phyloP scores from a whole-genome alignment of 2,329 filamentous ascomycete species.

The Claviceps sp. region DNA sequence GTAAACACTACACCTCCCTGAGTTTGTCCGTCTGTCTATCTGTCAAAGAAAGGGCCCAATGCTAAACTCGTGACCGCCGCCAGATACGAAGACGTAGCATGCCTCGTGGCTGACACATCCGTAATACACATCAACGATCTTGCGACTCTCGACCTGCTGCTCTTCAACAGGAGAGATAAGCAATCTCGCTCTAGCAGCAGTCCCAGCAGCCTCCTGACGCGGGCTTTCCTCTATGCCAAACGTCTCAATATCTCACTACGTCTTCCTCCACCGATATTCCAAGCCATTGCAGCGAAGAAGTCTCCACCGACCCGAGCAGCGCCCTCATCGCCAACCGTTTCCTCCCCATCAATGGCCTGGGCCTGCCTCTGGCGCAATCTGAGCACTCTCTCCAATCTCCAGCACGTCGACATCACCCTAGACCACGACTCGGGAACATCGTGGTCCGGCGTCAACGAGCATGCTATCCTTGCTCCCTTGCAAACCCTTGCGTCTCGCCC shows the following conservation, averaged over 20 bases:
- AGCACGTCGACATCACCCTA: not conserved
- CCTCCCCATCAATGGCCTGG: not conserved
- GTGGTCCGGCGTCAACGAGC: slow-evolving; percentile 5
- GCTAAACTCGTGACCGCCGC: too few species aligned
- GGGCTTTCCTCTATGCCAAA: not conserved
- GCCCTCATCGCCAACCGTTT: too few species aligned
- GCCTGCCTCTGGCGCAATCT: slow-evolving; percentile 1
- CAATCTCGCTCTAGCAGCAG: not conserved
- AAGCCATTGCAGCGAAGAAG: not conserved
- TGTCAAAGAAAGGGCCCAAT: too few species aligned
- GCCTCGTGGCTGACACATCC: not conserved
- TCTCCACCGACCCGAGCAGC: not conserved
- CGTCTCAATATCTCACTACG: slow-evolving; percentile 1
- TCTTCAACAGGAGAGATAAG: not conserved
- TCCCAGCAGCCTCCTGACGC: not conserved
- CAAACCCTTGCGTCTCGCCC: not conserved
- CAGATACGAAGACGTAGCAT: slow-evolving; percentile 4
- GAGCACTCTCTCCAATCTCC: not conserved
- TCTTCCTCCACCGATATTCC: not conserved
- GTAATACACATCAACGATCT: slow-evolving; percentile 2
- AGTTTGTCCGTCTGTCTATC: not conserved
- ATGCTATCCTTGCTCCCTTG: slow-evolving; percentile 1
- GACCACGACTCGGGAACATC: slow-evolving; percentile 6
- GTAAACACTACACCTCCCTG: not conserved
- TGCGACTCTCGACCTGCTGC: slow-evolving; percentile 1